These are phyloP conservation scores for Xylaria scruposa DNA, from an alignment of 495 filamentous ascomycete species.

Conservation along the genomic window DNA sequence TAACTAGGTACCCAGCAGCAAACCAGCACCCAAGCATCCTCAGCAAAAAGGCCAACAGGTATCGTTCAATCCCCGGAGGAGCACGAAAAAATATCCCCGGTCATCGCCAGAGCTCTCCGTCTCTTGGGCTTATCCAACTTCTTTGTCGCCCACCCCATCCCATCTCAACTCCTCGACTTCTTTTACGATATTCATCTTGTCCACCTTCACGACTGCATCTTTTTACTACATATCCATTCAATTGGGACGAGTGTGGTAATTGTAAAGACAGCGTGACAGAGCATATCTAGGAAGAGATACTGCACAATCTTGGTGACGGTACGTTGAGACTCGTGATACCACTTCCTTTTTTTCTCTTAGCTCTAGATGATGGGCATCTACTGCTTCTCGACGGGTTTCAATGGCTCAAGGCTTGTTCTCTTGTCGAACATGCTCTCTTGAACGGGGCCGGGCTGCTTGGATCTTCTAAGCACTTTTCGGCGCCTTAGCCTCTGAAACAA, in stretches of 20 bases:
- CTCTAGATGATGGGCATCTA: neutral
- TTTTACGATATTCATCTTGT: constrained; percentile 14
- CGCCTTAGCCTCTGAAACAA: neutral
- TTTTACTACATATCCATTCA: constrained; percentile 11
- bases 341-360: neutral
- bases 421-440: neutral
- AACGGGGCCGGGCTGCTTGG: neutral
- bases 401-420: neutral
- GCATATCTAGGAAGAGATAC: constrained; percentile 1
- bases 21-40: constrained; percentile 8
- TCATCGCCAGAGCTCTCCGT: constrained; percentile 26
- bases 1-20: constrained; percentile 26
- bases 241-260: constrained; percentile 17
- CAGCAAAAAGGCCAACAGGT: constrained; percentile 25
- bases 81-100: constrained; percentile 25
- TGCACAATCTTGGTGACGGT: constrained; percentile 23
- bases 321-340: constrained; percentile 6
- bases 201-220: constrained; percentile 6
- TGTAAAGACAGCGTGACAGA: constrained; percentile 8
- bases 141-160: constrained; percentile 25
- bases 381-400: neutral
- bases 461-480: neutral
- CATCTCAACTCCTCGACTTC: constrained; percentile 21
- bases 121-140: constrained; percentile 29
- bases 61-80: constrained; percentile 8